Conservation (phyloP, 164 flowering plant genomes). For the Berberis thunbergii region DNA sequence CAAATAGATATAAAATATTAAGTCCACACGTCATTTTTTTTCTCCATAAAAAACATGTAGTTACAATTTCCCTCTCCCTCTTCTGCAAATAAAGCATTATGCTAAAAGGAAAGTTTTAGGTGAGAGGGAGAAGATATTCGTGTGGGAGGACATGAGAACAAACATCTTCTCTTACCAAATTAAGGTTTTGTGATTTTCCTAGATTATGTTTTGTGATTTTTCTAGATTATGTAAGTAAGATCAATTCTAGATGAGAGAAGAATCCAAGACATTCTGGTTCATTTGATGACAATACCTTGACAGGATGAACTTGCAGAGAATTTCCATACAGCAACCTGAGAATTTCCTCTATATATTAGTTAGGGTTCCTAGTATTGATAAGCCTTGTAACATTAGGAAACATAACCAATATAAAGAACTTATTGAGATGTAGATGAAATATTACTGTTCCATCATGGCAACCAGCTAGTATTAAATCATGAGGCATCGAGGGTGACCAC, state of each 20-base stretch:
- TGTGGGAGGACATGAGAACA: too few relatives aligned
- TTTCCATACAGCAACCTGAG: constrained; percentile 95
- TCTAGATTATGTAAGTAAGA: not conserved
- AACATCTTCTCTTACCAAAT: too few relatives aligned
- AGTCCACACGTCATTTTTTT: not conserved
- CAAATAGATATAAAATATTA: constrained; percentile 8
- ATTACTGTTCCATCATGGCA: not conserved
- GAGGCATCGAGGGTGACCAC: not conserved
- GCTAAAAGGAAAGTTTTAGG: too few relatives aligned
- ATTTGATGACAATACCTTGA: constrained; percentile 37
- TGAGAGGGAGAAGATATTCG: too few relatives aligned
- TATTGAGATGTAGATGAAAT: not conserved
- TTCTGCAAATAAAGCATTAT: not conserved
- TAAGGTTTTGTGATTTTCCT: too few relatives aligned
- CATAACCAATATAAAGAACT: not conserved
- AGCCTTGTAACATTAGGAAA: not conserved
- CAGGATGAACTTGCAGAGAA: constrained; percentile 38
- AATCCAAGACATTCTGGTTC: not conserved
- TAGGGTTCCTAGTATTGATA: not conserved
- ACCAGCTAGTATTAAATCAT: not conserved
- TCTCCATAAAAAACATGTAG: not conserved
- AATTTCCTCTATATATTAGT: constrained; percentile 4
- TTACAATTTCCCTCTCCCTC: not conserved
- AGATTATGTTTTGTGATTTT: not conserved
- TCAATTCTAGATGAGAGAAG: not conserved